A percentile compares a stretch with the other conserved stretches of the same genome.
These are phyloP conservation scores for Starmera caribaea DNA, from an alignment of 805 yeast species.

Conservation along the genomic window DNA sequence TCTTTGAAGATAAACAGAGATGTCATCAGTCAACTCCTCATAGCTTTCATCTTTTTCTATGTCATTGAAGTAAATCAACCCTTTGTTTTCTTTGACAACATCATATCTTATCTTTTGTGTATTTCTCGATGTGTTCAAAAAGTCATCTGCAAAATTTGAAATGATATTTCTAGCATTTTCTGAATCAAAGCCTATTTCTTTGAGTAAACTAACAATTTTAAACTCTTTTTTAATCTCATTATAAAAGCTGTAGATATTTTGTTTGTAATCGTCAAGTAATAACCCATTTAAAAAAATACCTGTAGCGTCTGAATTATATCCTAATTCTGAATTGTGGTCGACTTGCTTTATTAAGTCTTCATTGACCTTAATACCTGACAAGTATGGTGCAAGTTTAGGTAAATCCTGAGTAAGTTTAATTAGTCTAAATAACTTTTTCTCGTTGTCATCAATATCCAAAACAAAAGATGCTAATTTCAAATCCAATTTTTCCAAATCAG, in stretches of 20 bases:
- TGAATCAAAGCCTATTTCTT: conserved; percentile 24
- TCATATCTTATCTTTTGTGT: conserved; percentile 15
- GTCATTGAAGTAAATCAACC: conserved; percentile 67
- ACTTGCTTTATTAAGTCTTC: conserved; percentile 20
- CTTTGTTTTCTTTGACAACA: conserved; percentile 20
- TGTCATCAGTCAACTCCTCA: conserved; percentile 31
- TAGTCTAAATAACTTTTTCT: conserved; percentile 28
- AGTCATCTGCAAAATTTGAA: conserved; percentile 27
- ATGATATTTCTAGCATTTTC: conserved; percentile 27
- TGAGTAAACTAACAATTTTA: conserved; percentile 14
- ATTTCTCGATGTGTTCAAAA: conserved; percentile 11
- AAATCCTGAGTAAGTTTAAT: conserved; percentile 36
- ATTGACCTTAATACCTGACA: conserved; percentile 8
- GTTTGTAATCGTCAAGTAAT: conserved; percentile 35
- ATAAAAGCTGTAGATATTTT: conserved; percentile 33
- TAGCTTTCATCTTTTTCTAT: conserved; percentile 56
- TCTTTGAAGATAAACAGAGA: conserved; percentile 35
- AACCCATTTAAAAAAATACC: conserved; percentile 70
- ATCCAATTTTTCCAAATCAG: conserved; percentile 28
- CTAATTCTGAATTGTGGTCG: conserved; percentile 24
- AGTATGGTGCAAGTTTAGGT: conserved; percentile 39
- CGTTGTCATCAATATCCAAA: conserved; percentile 12
- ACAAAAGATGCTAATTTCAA: conserved; percentile 28
- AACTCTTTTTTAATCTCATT: conserved; percentile 29
- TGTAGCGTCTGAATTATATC: conserved; percentile 27